Conservation (phyloP, 805 yeast species). For the Yarrowia sp. region DNA sequence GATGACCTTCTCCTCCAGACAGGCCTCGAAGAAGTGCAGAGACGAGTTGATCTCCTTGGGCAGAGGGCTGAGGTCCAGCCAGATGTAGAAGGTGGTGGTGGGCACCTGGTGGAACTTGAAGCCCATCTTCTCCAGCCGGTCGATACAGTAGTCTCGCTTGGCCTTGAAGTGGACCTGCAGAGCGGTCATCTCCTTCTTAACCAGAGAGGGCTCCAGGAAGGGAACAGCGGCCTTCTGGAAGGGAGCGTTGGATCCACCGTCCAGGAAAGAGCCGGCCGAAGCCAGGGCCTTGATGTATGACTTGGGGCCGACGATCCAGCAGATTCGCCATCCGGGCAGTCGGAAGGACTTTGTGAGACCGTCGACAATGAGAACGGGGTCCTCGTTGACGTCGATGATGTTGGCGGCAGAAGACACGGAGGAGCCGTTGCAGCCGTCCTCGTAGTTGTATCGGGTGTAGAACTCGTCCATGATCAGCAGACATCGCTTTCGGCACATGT, state of each 20-base stretch:
- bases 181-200: constrained; percentile 62
- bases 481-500: constrained; percentile 60
- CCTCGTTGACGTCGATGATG: constrained; percentile 62
- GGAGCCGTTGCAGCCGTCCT: constrained; percentile 61
- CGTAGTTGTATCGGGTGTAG: constrained; percentile 64
- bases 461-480: constrained; percentile 69
- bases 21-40: constrained; percentile 68
- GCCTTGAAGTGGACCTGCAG: constrained; percentile 62
- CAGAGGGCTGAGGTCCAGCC: constrained; percentile 63
- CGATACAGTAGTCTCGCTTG: constrained; percentile 63
- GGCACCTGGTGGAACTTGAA: constrained; percentile 60
- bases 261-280: constrained; percentile 65
- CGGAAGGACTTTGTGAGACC: constrained; percentile 68
- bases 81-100: constrained; percentile 64
- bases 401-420: constrained; percentile 60
- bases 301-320: constrained; percentile 70
- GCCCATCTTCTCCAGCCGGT: constrained; percentile 60
- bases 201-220: constrained; percentile 59
- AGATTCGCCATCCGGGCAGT: constrained; percentile 69
- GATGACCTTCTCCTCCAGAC: constrained; percentile 64
- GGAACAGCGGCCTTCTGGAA: constrained; percentile 67
- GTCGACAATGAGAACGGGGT: constrained; percentile 65
- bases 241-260: constrained; percentile 68
- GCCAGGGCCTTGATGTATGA: constrained; percentile 62
- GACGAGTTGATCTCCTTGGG: constrained; percentile 65